Base-by-base conservation (phyloP, 192 early-diverging fungal genomes). In the Coemansia sp. region DNA sequence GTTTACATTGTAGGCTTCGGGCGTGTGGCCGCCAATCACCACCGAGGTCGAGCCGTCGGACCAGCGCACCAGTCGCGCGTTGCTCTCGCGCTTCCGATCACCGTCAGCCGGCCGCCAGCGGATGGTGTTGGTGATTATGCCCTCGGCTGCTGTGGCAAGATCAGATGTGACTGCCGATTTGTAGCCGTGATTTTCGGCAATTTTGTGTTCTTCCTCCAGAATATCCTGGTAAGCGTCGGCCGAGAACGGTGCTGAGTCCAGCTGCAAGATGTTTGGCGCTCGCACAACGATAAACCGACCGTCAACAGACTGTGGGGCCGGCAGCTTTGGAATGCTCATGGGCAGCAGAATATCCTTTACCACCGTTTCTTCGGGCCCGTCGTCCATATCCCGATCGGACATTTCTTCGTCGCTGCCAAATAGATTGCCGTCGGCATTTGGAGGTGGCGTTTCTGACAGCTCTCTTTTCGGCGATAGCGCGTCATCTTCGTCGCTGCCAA, bases 51-150 rank as follows among this genome's bases (percentile, higher is more conserved):
- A 76, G 4, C 73, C 73, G 36, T 76, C 73, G 34, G 73, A 76
- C 73, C 73, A 76, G 44, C 73, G 73, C 47, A 76, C 73, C 14
- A 76, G 58, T 0, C 73, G 73, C 23, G 73, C 67, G 32, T 76
- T 76, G 42, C 66, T 76, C 52, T 69, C 62, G 23, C 62, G 66
- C 30, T 28, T 35, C 8, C 20, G 23, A 3, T 2, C n/a, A 0
- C 58, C 66, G 22, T 30, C 42, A 11, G 39, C 28, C 29, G 31
- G 62, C 9, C 73, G 30, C 73, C 73, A 76, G 54, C 73, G 66
- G 26, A 76, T 38, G 1, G 73, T 76, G 49, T 76, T 76, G 21
- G 62, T 29, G 19, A 76, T 53, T 5, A 76, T 62, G 15, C 62
- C 58, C 34, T 76, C 73, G 1, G 67, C 67, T 10, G 73, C 73